Evolutionary conservation across 495 filamentous ascomycete genomes (phyloP).

Genomic region (Xylaria bambusicola): DNA sequence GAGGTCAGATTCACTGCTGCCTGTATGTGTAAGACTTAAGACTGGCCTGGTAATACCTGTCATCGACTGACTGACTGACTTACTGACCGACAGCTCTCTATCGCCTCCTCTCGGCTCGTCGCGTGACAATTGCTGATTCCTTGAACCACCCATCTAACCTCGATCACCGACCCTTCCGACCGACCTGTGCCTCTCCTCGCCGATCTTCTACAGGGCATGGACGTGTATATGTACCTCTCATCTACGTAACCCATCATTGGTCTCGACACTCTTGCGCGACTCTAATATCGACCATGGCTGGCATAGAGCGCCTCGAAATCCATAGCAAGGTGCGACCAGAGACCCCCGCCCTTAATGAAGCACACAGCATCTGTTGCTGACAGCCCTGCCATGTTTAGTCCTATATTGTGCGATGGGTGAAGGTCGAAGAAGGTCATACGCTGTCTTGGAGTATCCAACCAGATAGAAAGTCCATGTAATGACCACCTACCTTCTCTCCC

Average conservation of each 20-base stretch:
- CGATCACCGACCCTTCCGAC: too few relatives aligned
- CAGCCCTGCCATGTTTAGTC: slow-evolving; percentile 56
- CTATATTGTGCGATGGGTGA: slow-evolving; percentile 96
- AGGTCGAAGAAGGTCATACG: slow-evolving; percentile 82
- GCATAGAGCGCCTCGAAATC: slow-evolving; percentile 96
- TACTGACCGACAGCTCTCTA: too few relatives aligned
- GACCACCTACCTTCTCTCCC: neutral
- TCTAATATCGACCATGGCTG: slow-evolving; percentile 61
- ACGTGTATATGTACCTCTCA: neutral
- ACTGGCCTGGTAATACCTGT: too few relatives aligned
- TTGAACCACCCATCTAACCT: too few relatives aligned
- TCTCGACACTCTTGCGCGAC: neutral
- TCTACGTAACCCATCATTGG: slow-evolving; percentile 6
- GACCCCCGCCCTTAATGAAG: neutral
- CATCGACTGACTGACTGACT: too few relatives aligned
- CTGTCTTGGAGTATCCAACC: slow-evolving; percentile 98
- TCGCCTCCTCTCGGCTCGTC: too few relatives aligned
- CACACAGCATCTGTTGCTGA: slow-evolving; percentile 14
- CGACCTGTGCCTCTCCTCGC: too few relatives aligned
- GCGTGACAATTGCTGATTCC: too few relatives aligned
- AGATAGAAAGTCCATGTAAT: slow-evolving; percentile 89
- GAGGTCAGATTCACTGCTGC: too few relatives aligned
- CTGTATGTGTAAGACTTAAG: too few relatives aligned
- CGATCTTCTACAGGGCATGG: too few relatives aligned
- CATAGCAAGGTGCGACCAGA: slow-evolving; percentile 81